Evolutionary conservation across 208 protist species (phyloP).

Genomic region (Crithidia mellificae): DNA sequence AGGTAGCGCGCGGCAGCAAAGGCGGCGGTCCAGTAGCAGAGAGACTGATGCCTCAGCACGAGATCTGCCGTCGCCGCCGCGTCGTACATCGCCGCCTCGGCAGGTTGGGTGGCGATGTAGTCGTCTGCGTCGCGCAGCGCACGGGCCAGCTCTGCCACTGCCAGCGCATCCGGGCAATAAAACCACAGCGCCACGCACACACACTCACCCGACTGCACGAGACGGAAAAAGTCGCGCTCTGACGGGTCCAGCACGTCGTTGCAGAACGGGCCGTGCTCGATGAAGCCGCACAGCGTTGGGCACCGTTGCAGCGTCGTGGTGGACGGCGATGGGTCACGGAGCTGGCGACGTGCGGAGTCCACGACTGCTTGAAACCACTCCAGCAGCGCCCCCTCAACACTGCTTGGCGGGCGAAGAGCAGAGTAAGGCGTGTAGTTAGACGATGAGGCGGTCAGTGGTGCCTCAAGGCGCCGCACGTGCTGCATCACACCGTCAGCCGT

Average conservation of each 20-base stretch:
- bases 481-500: constrained; percentile 37
- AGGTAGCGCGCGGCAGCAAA: constrained; percentile 30
- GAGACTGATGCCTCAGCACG: constrained; percentile 19
- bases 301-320: background rate
- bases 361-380: constrained; percentile 34
- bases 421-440: background rate
- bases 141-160: constrained; percentile 23
- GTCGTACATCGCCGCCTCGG: background rate
- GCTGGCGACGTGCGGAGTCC: constrained; percentile 10
- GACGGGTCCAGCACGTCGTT: constrained; percentile 20
- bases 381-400: constrained; percentile 27
- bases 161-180: constrained; percentile 57
- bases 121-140: constrained; percentile 4
- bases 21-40: constrained; percentile 36
- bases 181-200: constrained; percentile 53
- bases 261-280: constrained; percentile 28
- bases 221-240: constrained; percentile 33
- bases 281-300: constrained; percentile 6
- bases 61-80: background rate
- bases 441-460: background rate
- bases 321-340: background rate
- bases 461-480: constrained; percentile 37
- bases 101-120: background rate
- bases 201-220: constrained; percentile 40
- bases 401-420: constrained; percentile 6